These are phyloP conservation scores for Colletotrichum sp. DNA, from an alignment of 2,329 filamentous ascomycete species.

Conservation along the genomic window DNA sequence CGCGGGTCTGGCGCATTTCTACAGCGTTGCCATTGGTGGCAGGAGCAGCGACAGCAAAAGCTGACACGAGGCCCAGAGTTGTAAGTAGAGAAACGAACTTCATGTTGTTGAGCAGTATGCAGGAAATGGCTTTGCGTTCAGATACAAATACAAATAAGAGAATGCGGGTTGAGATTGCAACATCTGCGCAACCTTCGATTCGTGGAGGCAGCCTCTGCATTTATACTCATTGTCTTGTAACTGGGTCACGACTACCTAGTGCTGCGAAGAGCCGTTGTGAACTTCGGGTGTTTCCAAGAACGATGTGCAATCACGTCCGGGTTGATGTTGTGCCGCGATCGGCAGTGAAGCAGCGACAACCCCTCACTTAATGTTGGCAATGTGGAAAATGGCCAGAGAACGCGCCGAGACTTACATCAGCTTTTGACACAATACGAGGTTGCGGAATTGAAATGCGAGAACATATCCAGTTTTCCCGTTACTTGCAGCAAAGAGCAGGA, in stretches of 20 bases:
- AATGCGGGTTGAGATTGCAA: neutral
- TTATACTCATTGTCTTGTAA: neutral
- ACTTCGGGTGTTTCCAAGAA: neutral
- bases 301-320: neutral
- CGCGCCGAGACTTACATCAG: neutral
- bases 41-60: neutral
- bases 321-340: neutral
- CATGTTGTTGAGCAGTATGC: neutral
- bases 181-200: neutral
- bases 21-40: neutral
- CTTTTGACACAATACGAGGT: neutral
- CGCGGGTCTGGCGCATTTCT: neutral
- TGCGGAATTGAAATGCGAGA: neutral
- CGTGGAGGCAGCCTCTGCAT: neutral
- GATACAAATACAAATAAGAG: neutral
- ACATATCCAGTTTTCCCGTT: neutral
- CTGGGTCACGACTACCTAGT: neutral
- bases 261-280: neutral
- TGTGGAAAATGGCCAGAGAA: neutral
- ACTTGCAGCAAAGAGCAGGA: neutral
- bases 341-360: neutral
- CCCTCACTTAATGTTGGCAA: neutral
- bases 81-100: neutral
- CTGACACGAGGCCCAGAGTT: neutral
- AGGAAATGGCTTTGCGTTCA: accelerated